These are phyloP conservation scores for Cardamine resedifolia DNA, from an alignment of 345 rosid species.

Conservation along the genomic window DNA sequence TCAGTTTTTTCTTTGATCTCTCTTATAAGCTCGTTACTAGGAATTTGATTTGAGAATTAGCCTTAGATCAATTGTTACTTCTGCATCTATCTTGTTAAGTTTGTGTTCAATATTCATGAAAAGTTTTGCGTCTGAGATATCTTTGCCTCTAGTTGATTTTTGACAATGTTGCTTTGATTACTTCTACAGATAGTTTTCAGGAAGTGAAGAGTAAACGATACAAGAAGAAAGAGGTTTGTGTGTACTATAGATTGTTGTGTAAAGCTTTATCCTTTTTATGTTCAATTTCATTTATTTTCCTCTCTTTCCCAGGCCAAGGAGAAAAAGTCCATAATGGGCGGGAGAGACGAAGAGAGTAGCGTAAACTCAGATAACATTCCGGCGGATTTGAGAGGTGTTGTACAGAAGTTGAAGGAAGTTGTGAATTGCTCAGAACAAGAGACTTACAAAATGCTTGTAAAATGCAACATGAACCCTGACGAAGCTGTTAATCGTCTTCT, in stretches of 20 bases:
- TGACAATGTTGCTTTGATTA: neutral
- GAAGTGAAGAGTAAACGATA: conserved; percentile 81
- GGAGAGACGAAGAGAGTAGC: neutral
- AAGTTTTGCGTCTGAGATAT: neutral
- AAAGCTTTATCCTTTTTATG: neutral
- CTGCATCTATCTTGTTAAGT: neutral
- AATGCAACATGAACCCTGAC: conserved; percentile 76
- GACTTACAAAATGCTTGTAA: conserved; percentile 78
- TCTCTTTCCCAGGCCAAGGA: conserved; percentile 33
- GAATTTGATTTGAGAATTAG: neutral
- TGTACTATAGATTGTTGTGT: neutral
- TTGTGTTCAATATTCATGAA: neutral
- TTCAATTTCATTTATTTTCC: neutral
- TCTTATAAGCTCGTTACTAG: neutral
- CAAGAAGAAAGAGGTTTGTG: conserved; percentile 71
- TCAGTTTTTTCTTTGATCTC: neutral
- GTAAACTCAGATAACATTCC: conserved; percentile 35
- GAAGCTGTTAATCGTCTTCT: conserved; percentile 74
- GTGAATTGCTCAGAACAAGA: conserved; percentile 64
- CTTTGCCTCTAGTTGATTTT: neutral
- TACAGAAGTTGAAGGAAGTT: conserved; percentile 68
- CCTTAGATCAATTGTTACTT: neutral
- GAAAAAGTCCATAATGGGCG: neutral
- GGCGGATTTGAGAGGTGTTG: conserved; percentile 56
- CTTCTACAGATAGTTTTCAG: conserved; percentile 61